Evolutionary conservation across 2,329 filamentous ascomycete genomes (phyloP).

Genomic region (Epichloe uncinata): DNA sequence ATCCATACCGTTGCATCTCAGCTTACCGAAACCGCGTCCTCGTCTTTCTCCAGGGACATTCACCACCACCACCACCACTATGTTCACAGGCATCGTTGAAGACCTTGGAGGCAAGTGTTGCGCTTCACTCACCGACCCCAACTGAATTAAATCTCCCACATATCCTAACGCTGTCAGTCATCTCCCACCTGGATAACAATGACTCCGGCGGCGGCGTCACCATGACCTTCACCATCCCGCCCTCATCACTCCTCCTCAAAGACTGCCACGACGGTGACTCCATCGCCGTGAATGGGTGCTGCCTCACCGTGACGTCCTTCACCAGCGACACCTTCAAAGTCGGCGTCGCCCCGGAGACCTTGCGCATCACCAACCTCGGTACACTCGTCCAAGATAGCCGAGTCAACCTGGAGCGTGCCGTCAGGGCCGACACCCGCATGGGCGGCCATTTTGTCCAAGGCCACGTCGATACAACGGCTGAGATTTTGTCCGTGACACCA

Average conservation of each 20-base stretch:
- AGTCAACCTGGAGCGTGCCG: conserved; percentile 91
- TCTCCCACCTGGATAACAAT: conserved; percentile 67
- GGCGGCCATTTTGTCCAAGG: conserved; percentile 97
- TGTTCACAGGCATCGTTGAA: conserved; percentile 96
- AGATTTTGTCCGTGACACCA: conserved; percentile 55
- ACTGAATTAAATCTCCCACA: background rate
- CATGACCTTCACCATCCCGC: conserved; percentile 64
- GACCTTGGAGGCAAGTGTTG: conserved; percentile 68
- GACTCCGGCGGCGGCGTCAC: conserved; percentile 81
- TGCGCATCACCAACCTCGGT: conserved; percentile 92
- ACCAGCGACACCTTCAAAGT: conserved; percentile 59
- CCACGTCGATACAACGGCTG: conserved; percentile 83
- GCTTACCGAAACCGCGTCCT: background rate
- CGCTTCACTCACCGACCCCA: too few species aligned
- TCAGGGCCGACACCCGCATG: conserved; percentile 86
- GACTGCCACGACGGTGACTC: conserved; percentile 85
- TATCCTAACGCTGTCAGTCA: conserved; percentile 42
- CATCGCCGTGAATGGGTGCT: conserved; percentile 91
- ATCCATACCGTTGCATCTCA: background rate
- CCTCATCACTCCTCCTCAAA: conserved; percentile 57
- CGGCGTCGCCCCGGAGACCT: conserved; percentile 90
- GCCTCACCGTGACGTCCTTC: conserved; percentile 68
- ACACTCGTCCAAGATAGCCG: conserved; percentile 47
- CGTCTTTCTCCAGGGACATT: background rate
- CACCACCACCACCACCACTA: conserved; percentile 32